Evolutionary conservation across 345 rosid species (phyloP).

Genomic region (Draba incana): DNA sequence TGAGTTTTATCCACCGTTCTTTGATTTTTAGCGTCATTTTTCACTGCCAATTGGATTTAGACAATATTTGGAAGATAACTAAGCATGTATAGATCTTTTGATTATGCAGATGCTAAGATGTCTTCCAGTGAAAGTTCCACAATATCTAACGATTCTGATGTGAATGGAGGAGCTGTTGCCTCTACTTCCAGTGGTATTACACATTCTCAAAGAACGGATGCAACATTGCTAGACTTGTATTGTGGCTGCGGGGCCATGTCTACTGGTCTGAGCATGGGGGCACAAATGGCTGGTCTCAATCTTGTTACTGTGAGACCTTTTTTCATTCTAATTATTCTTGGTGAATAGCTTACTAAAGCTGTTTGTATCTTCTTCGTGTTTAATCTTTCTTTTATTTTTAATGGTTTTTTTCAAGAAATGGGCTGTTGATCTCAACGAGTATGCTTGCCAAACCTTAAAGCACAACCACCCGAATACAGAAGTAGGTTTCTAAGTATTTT

Average conservation of each 20-base stretch:
- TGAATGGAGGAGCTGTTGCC: conserved; percentile 14
- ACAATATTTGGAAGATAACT: neutral
- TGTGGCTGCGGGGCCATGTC: conserved; percentile 95
- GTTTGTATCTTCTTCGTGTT: conserved; percentile 2
- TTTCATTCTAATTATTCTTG: neutral
- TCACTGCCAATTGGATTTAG: neutral
- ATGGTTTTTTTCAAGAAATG: conserved; percentile 51
- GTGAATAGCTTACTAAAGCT: neutral
- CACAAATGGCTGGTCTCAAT: conserved; percentile 52
- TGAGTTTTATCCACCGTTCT: neutral
- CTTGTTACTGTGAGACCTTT: conserved; percentile 61
- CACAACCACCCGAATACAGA: conserved; percentile 65
- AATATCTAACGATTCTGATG: conserved; percentile 52
- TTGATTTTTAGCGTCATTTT: conserved; percentile 3
- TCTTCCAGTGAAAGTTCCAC: conserved; percentile 47
- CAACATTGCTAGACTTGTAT: conserved; percentile 65
- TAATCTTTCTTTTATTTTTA: neutral
- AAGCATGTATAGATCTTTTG: neutral
- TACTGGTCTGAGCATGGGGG: conserved; percentile 77
- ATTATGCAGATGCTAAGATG: conserved; percentile 41
- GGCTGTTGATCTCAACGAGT: conserved; percentile 70
- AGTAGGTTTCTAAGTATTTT: conserved; percentile 38
- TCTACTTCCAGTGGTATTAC: neutral
- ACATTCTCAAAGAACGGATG: conserved; percentile 33
- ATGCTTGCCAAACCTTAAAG: conserved; percentile 61